Evolutionary conservation across 768 basidiomycete genomes (phyloP), one percentile per base, ranked within the genome.

Genomic region (Ramaria sp.): DNA sequence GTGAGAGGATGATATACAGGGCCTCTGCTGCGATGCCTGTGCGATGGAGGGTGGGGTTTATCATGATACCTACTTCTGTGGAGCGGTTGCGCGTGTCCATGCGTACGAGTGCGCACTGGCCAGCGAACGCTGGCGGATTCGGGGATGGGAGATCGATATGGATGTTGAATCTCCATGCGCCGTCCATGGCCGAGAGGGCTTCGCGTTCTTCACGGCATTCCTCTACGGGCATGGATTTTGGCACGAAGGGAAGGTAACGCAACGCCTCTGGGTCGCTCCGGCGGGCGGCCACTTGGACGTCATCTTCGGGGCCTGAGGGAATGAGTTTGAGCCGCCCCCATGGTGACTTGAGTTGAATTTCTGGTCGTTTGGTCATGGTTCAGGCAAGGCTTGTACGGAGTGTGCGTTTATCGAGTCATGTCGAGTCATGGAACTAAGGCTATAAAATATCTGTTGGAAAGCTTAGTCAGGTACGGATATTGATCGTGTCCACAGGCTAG

Each of bases 21-120:
- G 73, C 67, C 50, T 77, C 77, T 12, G 77, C 77, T 37, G 71
- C 76, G 47, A 75, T 58, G 1, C 73, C 72, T 33, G 66, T 64
- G 31, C 73, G 67, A 33, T 74, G 71, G 6, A 66, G 57, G 20
- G 71, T 69, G 6, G 74, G 71, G 33, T 62, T 58, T 39, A 78
- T 60, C 20, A 74, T 58, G 57, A 78, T 72, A 12, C 76, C 76
- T 3, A 66, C 64, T 58, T 78, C 74, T 60, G 33, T 75, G 12
- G 71, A 71, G 7, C 61, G 61, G 57, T 72, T 63, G 9, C 33
- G 48, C 4, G 64, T 62, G 55, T 78, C 70, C 59, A 77, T 64
- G 38, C 72, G 64, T 62, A 73, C 73, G 54, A 73, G 62, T 0
- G 71, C 72, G 1, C 70, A 69, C 48, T 65, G 62, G 1, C 77